Conservation (phyloP, 2,329 filamentous ascomycete species). For the Fusarium nanum region DNA sequence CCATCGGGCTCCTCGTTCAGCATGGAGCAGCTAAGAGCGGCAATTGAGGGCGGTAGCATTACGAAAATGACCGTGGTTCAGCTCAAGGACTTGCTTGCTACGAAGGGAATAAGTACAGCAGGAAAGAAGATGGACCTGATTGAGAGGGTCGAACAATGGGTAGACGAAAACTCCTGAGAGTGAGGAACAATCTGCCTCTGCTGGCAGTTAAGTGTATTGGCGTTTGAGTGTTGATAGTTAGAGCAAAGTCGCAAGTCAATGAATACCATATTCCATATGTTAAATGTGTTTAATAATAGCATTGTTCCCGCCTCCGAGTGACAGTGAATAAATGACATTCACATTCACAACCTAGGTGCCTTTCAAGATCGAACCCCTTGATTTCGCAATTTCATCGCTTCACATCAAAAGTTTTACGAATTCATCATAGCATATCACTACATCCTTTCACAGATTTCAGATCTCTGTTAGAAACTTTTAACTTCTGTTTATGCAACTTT, state of each 20-base stretch:
- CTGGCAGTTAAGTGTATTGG: neutral
- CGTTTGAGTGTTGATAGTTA: conserved; percentile 12
- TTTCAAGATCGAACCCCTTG: neutral
- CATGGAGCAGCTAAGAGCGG: conserved; percentile 60
- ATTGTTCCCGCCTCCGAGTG: neutral
- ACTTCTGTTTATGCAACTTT: neutral
- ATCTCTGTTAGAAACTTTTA: neutral
- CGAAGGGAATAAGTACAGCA: conserved; percentile 60
- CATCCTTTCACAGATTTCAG: neutral
- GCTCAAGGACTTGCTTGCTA: conserved; percentile 61
- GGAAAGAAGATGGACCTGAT: conserved; percentile 67
- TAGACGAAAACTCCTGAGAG: conserved; percentile 58
- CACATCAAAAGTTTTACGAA: neutral
- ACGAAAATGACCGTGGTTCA: conserved; percentile 66
- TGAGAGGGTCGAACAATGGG: conserved; percentile 68
- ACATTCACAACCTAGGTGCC: neutral
- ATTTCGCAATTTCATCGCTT: neutral
- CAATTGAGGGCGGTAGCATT: conserved; percentile 59
- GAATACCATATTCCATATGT: neutral
- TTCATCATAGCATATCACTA: neutral
- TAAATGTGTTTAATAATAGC: no score
- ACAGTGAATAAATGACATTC: neutral
- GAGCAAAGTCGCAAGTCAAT: neutral
- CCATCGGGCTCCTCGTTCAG: conserved; percentile 52
- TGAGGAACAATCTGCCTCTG: neutral